Conservation (phyloP, 257 asterid genomes). For the Nyctanthes arbortristis region DNA sequence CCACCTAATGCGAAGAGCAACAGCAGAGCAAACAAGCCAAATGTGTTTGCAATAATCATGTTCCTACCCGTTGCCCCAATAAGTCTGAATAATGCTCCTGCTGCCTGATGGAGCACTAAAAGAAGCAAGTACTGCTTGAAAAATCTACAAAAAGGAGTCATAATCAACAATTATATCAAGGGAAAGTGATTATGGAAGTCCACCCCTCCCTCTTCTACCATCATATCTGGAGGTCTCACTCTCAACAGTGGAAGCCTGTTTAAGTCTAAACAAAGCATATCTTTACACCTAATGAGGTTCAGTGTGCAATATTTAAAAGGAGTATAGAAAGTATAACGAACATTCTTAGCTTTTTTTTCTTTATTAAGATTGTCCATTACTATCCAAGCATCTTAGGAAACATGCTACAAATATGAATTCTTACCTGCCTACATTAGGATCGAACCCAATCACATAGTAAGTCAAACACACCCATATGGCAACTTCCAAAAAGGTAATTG, state of each 20-base stretch:
- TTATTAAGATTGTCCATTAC: background rate
- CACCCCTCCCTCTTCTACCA: too few species aligned
- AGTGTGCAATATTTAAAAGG: background rate
- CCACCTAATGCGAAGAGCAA: constrained; percentile 64
- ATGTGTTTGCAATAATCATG: constrained; percentile 70
- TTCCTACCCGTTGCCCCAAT: constrained; percentile 58
- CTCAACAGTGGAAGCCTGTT: background rate
- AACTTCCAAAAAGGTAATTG: constrained; percentile 51
- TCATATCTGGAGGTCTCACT: too few species aligned
- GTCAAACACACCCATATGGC: constrained; percentile 49
- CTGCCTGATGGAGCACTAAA: constrained; percentile 41
- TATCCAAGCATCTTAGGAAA: background rate
- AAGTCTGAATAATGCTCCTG: constrained; percentile 56
- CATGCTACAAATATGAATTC: background rate
- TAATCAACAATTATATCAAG: constrained; percentile 7
- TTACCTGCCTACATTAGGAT: constrained; percentile 64
- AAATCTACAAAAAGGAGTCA: constrained; percentile 41
- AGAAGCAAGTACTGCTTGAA: constrained; percentile 59
- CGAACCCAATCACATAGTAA: constrained; percentile 66
- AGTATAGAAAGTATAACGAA: background rate
- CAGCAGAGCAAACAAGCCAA: constrained; percentile 56
- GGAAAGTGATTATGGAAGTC: too few species aligned
- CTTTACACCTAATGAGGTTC: too few species aligned
- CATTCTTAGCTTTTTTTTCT: background rate
- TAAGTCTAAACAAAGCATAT: too few species aligned